Evolutionary conservation across 2,329 filamentous ascomycete species (phyloP).

Genomic region (Colletotrichum tropicale): DNA sequence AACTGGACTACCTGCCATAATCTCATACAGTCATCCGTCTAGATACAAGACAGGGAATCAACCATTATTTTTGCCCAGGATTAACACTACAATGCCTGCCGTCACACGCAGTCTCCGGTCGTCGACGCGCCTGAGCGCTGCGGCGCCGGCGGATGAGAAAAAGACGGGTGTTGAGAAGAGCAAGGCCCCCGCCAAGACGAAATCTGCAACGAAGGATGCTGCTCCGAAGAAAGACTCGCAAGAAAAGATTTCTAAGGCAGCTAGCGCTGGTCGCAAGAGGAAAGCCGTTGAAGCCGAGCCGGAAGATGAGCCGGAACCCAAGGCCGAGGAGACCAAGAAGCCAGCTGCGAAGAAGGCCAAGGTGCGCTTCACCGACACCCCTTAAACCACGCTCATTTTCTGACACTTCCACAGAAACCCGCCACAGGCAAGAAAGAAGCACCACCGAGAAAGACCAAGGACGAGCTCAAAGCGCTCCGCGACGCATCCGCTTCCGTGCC

Average conservation of each 20-base stretch:
- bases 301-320: background rate
- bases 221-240: background rate
- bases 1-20: background rate
- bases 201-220: background rate
- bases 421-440: background rate
- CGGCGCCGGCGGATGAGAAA: background rate
- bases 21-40: background rate
- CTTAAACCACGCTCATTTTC: fast-evolving
- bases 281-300: background rate
- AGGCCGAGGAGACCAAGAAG: background rate
- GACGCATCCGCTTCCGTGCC: slow-evolving; percentile 28
- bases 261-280: background rate
- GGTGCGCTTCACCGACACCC: background rate
- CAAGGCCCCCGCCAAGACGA: background rate
- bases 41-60: background rate
- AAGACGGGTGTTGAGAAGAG: background rate
- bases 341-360: slow-evolving; percentile 12
- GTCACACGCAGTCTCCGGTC: slow-evolving; percentile 10
- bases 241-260: background rate
- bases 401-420: background rate
- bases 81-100: background rate
- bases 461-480: slow-evolving; percentile 16
- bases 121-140: background rate
- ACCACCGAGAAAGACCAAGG: background rate
- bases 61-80: background rate